Evolutionary conservation across 2,329 filamentous ascomycete genomes (phyloP), one percentile per base, ranked within the genome.

Genomic region (Elsinoe perseae): DNA sequence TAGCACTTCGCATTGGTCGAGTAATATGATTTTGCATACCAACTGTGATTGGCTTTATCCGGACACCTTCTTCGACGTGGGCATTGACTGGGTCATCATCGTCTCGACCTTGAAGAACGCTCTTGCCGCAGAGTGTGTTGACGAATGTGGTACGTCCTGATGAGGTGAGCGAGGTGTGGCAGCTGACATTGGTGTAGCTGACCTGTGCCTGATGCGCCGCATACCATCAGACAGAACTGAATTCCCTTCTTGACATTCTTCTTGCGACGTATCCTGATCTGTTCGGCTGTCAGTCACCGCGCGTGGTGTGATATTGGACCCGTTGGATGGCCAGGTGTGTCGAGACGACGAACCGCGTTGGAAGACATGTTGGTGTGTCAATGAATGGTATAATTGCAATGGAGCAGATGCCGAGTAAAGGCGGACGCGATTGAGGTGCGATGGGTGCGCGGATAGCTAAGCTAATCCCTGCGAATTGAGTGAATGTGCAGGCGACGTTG

Each of bases 181-280:
- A 34, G 7, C 34, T 27, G 30, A 20, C 30, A 32, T 8, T 30
- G 54, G 12, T 14, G 16, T 3, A 18, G 25, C 55, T 53, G 84
- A 95, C 90, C 93, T 76, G 93, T 97, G 75, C 93, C 93, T 67
- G 92, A 97, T 72, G 93, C 93, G 79, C 93, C 93, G 73, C 93
- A 97, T 70, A 98, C 93, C 93, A 98, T 98, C 83, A 98, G 77
- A 76, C 91, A 97, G 80, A 98, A 98, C 81, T 98, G 93, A 72
- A 98, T 97, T 72, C 93, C 93, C 84, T 96, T 96, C 87, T 96
- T 96, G 79, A 98, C 92, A 83, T 98, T 97, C 88, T 98, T 98
- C 92, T 98, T 98, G 77, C 89, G 87, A 78, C 93, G 91, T 73
- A 96, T 91, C 87, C 95, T 93, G 76, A 95, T 89, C 84, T 89